A percentile compares a stretch with the other conserved stretches of the same genome.
These are phyloP conservation scores for Kluyveromyces sp. DNA, from an alignment of 1,139 yeast species.

Conservation along the genomic window DNA sequence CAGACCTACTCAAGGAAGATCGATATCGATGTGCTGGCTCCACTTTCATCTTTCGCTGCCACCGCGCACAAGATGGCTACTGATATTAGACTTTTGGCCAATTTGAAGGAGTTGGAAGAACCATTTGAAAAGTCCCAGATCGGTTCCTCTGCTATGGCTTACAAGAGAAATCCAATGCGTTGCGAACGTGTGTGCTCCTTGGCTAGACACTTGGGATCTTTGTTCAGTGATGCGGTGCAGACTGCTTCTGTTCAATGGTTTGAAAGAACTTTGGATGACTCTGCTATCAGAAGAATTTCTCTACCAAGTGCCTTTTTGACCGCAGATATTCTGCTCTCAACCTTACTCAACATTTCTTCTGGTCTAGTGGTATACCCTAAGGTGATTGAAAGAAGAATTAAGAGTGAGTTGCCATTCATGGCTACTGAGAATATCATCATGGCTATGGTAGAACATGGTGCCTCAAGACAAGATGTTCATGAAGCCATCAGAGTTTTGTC, in stretches of 20 bases:
- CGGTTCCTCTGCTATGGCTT: conserved; percentile 98
- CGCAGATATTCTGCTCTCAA: conserved; percentile 86
- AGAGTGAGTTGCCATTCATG: conserved; percentile 95
- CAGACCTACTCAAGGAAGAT: conserved; percentile 98
- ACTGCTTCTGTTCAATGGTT: conserved; percentile 99
- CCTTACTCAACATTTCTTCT: conserved; percentile 83
- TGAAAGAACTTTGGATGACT: conserved; percentile 97
- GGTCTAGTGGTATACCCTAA: conserved; percentile 97
- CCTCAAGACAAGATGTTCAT: conserved; percentile 96
- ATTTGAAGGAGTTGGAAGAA: conserved; percentile 94
- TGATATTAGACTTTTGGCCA: conserved; percentile 90
- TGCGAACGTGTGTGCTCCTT: conserved; percentile 97
- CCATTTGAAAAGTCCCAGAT: conserved; percentile 97
- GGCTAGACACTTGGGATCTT: conserved; percentile 88
- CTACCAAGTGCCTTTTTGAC: conserved; percentile 95
- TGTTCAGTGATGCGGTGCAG: conserved; percentile 87
- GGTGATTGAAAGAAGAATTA: conserved; percentile 95
- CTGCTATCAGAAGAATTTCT: conserved; percentile 96
- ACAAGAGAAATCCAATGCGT: conserved; percentile 99
- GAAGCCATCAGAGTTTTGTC: conserved; percentile 95
- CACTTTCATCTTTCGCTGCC: conserved; percentile 92
- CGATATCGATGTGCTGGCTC: conserved; percentile 88
- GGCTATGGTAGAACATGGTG: conserved; percentile 99
- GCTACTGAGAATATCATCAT: conserved; percentile 98
- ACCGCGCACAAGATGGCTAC: conserved; percentile 98